Base-by-base conservation (phyloP, 176 grass and related monocot genomes). In the Thinopyrum elongatum region DNA sequence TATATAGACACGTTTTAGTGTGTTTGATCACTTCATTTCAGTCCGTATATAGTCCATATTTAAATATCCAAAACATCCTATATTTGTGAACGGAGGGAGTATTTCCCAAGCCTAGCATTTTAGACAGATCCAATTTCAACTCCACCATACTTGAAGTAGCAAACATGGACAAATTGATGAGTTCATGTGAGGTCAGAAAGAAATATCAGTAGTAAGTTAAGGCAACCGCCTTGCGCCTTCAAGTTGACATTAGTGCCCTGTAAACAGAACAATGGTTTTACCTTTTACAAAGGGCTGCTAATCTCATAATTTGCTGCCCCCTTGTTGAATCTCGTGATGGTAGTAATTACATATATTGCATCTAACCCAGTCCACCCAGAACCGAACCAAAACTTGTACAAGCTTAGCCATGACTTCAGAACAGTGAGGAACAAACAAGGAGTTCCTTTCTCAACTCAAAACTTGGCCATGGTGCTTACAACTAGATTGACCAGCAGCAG, bases 391-490 rank as follows among this genome's bases (percentile, higher is more conserved):
- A 68, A 51, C 42, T 28, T 79, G 22, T 90, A 87, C 75, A 87
- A 51, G 60, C 14, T 80, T 80, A 74, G 25, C 22, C 35, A 25
- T 85, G 75, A 17, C 74, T 83, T 69, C 22, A 29, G 31, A 57
- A 11, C 44, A 75, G 60, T 12, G 79, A 61, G 44, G 21, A 44
- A 83, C 80, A 74, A 0, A 46, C 38, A 55, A 64, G 29, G 51
- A 3, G 41, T 82, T 86, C 46, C 57, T 75, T 68, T 74, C 19
- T 90, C 81, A 79, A 74, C 74, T 83, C 0, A 21, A 66, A 59
- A 74, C 58, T 67, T 79, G 80, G 84, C 76, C 70, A 73, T 65
- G 66, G 14, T 83, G 27, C 29, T 87, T 90, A 74, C 80, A 80
- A 66, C 16, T 90, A 26, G 71, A 78, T 34, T 62, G 57, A 46